These are phyloP conservation scores for Trypanosoma platydactyli DNA, from an alignment of 208 protist species.

Conservation along the genomic window DNA sequence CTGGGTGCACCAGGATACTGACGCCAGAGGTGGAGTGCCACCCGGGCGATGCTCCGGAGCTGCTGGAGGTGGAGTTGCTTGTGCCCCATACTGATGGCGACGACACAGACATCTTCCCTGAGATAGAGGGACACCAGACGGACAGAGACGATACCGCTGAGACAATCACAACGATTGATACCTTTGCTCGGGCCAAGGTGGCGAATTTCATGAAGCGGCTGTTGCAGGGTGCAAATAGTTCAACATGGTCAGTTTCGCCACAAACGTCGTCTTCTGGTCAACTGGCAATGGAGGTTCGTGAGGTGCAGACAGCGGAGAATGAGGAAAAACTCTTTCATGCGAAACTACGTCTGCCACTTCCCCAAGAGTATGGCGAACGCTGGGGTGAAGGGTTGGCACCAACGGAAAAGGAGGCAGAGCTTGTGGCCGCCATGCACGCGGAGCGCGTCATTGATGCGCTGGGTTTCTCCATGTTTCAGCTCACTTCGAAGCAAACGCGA, in stretches of 20 bases:
- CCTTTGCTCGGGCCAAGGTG: constrained; percentile 75
- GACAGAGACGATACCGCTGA: constrained; percentile 31
- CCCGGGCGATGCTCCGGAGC: background rate
- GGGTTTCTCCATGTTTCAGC: constrained; percentile 77
- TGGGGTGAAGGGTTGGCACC: constrained; percentile 77
- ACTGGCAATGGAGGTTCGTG: constrained; percentile 38
- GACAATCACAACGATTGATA: constrained; percentile 49
- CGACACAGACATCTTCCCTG: constrained; percentile 7
- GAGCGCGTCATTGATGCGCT: constrained; percentile 83
- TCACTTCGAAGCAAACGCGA: constrained; percentile 73
- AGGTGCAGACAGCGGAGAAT: constrained; percentile 47
- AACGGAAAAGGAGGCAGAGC: constrained; percentile 71
- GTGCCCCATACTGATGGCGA: constrained; percentile 16
- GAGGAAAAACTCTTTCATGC: constrained; percentile 53
- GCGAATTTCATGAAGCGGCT: constrained; percentile 59
- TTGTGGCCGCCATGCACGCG: constrained; percentile 82
- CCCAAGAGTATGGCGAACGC: constrained; percentile 60
- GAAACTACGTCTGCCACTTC: constrained; percentile 64
- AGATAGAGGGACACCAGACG: background rate
- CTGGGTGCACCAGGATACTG: background rate
- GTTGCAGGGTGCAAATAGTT: background rate
- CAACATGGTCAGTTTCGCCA: background rate
- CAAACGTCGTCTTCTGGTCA: constrained; percentile 6
- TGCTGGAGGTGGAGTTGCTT: constrained; percentile 30
- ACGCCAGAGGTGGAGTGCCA: background rate